phyloP scores from a whole-genome alignment of 306 rosid genomes.

The Acmispon strigosus region DNA sequence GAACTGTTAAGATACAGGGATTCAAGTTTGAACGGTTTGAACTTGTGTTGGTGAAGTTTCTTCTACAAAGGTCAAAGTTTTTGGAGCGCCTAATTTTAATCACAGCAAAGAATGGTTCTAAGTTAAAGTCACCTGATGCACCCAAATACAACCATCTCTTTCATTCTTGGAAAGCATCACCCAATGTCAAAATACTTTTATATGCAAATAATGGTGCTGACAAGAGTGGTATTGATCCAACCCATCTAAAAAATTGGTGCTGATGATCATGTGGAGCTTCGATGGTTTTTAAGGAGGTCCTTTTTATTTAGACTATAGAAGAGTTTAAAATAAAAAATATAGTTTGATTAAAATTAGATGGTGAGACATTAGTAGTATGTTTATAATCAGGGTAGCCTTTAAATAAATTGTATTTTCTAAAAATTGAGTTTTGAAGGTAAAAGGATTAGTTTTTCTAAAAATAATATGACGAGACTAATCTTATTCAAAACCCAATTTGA shows the following conservation, averaged over 20 bases:
- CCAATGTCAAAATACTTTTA: background rate
- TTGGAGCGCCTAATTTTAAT: constrained; percentile 24
- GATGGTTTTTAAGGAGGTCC: background rate
- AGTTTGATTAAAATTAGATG: no score
- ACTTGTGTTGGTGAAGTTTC: constrained; percentile 6
- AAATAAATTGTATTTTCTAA: background rate
- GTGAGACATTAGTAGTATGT: background rate
- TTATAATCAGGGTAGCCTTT: no score
- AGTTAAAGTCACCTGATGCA: background rate
- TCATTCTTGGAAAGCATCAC: constrained; percentile 13
- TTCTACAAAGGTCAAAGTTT: constrained; percentile 7
- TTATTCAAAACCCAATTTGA: background rate
- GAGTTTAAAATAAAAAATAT: background rate
- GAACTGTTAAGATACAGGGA: constrained; percentile 25
- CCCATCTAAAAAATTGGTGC: constrained; percentile 7
- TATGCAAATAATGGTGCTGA: background rate
- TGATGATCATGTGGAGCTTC: background rate
- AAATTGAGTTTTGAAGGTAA: background rate
- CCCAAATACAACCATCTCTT: background rate
- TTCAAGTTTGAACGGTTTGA: constrained; percentile 19
- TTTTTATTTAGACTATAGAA: background rate
- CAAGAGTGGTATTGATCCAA: background rate
- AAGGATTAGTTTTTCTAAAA: background rate
- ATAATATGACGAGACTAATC: background rate
- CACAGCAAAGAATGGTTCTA: background rate